These are phyloP conservation scores for Neophaeococcomyces aloes DNA, from an alignment of 2,329 filamentous ascomycete species.

Conservation along the genomic window DNA sequence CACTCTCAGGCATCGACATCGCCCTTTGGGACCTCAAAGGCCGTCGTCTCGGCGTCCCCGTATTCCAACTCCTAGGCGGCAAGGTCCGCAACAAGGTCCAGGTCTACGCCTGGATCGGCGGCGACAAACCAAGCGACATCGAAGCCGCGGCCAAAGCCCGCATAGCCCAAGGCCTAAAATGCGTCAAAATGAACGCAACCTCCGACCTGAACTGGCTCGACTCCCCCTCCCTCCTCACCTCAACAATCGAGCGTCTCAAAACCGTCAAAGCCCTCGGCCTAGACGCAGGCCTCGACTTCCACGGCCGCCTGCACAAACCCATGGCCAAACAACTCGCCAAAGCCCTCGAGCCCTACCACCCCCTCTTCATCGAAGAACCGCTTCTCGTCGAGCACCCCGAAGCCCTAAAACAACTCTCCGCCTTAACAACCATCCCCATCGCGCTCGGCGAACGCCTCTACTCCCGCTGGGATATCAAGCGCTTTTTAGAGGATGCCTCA, in stretches of 20 bases:
- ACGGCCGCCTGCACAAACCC: slow-evolving; percentile 61
- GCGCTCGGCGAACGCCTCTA: slow-evolving; percentile 61
- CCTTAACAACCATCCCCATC: slow-evolving; percentile 51
- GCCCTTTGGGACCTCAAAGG: slow-evolving; percentile 67
- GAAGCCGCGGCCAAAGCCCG: slow-evolving; percentile 46
- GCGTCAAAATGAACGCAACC: slow-evolving; percentile 64
- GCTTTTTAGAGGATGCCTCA: slow-evolving; percentile 54
- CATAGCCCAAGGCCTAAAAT: slow-evolving; percentile 30
- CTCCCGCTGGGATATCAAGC: slow-evolving; percentile 59
- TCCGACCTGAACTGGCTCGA: slow-evolving; percentile 65
- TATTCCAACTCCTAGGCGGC: slow-evolving; percentile 64
- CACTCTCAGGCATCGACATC: slow-evolving; percentile 66
- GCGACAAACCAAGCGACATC: slow-evolving; percentile 56
- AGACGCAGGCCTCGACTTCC: slow-evolving; percentile 67
- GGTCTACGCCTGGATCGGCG: slow-evolving; percentile 67
- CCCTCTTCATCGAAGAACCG: slow-evolving; percentile 63
- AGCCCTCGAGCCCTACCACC: slow-evolving; percentile 52
- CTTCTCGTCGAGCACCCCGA: slow-evolving; percentile 56
- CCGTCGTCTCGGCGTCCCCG: slow-evolving; percentile 52
- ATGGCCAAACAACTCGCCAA: slow-evolving; percentile 64
- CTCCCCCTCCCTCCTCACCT: slow-evolving; percentile 53
- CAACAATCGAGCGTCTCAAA: slow-evolving; percentile 56
- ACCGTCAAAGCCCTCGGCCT: slow-evolving; percentile 59
- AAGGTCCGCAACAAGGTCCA: slow-evolving; percentile 57
- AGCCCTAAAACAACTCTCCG: slow-evolving; percentile 49